phyloP scores from a whole-genome alignment of 2,329 filamentous ascomycete species.

The Paraconiothyrium sp. region DNA sequence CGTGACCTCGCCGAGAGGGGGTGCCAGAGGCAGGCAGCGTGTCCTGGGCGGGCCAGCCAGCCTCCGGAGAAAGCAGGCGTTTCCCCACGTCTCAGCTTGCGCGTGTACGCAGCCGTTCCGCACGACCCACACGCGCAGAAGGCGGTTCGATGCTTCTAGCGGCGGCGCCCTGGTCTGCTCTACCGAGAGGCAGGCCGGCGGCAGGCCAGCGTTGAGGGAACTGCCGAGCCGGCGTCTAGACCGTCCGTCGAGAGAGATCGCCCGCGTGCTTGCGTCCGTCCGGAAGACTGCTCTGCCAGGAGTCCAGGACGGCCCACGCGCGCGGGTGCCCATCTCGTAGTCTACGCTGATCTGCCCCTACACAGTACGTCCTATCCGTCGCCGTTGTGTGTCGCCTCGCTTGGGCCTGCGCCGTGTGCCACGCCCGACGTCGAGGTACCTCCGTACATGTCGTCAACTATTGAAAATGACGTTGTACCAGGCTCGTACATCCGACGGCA shows the following conservation, averaged over 20 bases:
- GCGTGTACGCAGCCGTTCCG: slow-evolving; percentile 37
- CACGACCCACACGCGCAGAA: slow-evolving; percentile 34
- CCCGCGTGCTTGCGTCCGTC: background rate
- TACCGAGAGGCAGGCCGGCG: slow-evolving; percentile 25
- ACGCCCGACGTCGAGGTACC: slow-evolving; percentile 4
- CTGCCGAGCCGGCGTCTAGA: slow-evolving; percentile 38
- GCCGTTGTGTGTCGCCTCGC: slow-evolving; percentile 1
- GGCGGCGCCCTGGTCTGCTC: slow-evolving; percentile 24
- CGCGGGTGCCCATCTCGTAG: background rate
- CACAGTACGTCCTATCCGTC: background rate
- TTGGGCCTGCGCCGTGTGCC: background rate
- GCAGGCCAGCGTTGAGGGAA: slow-evolving; percentile 25
- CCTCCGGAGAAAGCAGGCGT: slow-evolving; percentile 34
- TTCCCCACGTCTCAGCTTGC: slow-evolving; percentile 45
- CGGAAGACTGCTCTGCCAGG: background rate
- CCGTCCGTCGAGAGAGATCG: slow-evolving; percentile 18
- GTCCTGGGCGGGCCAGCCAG: slow-evolving; percentile 12
- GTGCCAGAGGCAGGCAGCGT: slow-evolving; percentile 9
- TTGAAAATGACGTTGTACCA: slow-evolving; percentile 19
- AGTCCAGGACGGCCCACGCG: slow-evolving; percentile 14
- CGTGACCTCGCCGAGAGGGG: slow-evolving; percentile 4
- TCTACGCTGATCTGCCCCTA: too few relatives aligned
- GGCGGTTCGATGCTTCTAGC: slow-evolving; percentile 33
- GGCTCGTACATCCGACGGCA: slow-evolving; percentile 14
- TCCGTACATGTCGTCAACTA: slow-evolving; percentile 19